These are phyloP conservation scores for Coemansia sp. DNA, from an alignment of 192 early-diverging fungal species.

Conservation along the genomic window DNA sequence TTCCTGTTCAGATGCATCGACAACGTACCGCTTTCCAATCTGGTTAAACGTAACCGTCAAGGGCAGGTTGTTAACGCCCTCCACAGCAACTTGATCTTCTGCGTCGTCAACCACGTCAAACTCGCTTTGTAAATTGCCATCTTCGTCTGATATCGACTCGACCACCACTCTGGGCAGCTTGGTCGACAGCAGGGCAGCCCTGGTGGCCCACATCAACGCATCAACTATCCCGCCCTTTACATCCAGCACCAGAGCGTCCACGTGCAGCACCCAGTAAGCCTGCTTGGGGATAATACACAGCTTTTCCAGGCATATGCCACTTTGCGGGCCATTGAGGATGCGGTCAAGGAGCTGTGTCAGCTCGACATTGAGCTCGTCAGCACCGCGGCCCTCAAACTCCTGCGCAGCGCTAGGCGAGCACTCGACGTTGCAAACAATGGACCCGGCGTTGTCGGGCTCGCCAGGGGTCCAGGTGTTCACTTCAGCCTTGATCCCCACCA, in stretches of 20 bases:
- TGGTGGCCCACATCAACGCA: conserved; percentile 76
- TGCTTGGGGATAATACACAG: conserved; percentile 89
- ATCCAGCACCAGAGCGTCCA: conserved; percentile 90
- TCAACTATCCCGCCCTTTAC: conserved; percentile 86
- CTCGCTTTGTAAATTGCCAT: conserved; percentile 75
- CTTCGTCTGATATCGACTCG: conserved; percentile 74
- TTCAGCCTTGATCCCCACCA: conserved; percentile 95
- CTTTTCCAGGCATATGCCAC: conserved; percentile 79
- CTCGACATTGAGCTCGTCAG: conserved; percentile 82
- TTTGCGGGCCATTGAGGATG: conserved; percentile 74
- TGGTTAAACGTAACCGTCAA: conserved; percentile 79
- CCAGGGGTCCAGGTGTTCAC: conserved; percentile 63
- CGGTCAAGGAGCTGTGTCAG: conserved; percentile 80
- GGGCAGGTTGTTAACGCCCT: conserved; percentile 78
- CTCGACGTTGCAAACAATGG: conserved; percentile 85
- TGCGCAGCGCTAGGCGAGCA: conserved; percentile 85
- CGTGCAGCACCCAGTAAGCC: conserved; percentile 87
- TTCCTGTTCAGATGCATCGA: conserved; percentile 88
- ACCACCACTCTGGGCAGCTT: conserved; percentile 80
- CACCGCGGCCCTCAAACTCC: conserved; percentile 73
- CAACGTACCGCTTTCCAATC: conserved; percentile 79
- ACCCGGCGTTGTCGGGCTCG: conserved; percentile 59
- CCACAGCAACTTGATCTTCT: conserved; percentile 76
- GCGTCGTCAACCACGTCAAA: conserved; percentile 91
- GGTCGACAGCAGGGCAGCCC: conserved; percentile 88